phyloP scores from a whole-genome alignment of 192 early-diverging fungal genomes.

The Backusella morwellensis region DNA sequence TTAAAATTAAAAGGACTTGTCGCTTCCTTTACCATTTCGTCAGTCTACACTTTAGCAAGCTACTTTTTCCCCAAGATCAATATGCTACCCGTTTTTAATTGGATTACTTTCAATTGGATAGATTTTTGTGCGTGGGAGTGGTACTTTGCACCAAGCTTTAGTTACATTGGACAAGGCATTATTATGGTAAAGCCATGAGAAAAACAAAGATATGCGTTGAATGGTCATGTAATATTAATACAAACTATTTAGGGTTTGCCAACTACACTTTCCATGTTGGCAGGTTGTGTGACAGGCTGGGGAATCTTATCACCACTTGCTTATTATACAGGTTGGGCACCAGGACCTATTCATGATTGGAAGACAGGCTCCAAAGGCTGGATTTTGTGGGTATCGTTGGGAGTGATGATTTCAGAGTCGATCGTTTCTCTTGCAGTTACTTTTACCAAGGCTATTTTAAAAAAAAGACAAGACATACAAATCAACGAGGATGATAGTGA shows the following conservation, averaged over 20 bases:
- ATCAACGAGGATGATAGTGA: neutral
- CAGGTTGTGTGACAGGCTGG: conserved; percentile 72
- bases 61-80: conserved; percentile 59
- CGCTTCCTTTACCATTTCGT: conserved; percentile 59
- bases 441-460: conserved; percentile 33
- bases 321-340: conserved; percentile 67
- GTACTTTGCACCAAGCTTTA: conserved; percentile 69
- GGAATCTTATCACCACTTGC: conserved; percentile 71
- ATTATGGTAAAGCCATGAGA: conserved; percentile 56
- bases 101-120: conserved; percentile 45
- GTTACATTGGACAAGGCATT: conserved; percentile 76
- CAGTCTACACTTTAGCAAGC: conserved; percentile 59
- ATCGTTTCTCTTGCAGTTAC: conserved; percentile 60
- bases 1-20: conserved; percentile 55
- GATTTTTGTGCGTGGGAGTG: conserved; percentile 62
- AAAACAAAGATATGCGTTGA: neutral
- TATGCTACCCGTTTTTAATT: conserved; percentile 58
- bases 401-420: conserved; percentile 78
- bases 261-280: conserved; percentile 68
- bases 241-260: conserved; percentile 53
- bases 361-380: conserved; percentile 70
- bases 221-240: neutral
- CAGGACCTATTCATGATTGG: conserved; percentile 66
- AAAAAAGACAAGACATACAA: conserved; percentile 9
- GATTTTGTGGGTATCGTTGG: conserved; percentile 80